These are phyloP conservation scores for Rutstroemia sp. DNA, from an alignment of 2,329 filamentous ascomycete species.

Conservation along the genomic window DNA sequence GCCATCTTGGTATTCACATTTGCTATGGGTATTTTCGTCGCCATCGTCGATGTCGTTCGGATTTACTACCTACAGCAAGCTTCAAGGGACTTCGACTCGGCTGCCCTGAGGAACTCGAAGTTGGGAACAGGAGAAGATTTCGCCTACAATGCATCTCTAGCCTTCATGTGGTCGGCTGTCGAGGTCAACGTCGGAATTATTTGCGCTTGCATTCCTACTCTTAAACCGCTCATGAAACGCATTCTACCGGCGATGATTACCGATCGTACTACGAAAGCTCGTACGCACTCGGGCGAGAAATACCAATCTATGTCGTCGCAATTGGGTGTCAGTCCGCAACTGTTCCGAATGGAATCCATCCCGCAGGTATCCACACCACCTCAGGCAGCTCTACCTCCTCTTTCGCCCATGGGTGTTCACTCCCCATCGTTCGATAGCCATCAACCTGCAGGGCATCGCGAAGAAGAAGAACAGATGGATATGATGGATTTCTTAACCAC, in stretches of 20 bases:
- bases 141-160: slow-evolving; percentile 70
- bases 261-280: slow-evolving; percentile 12
- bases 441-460: slow-evolving; percentile 12
- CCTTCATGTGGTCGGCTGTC: slow-evolving; percentile 89
- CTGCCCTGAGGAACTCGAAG: slow-evolving; percentile 1
- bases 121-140: slow-evolving; percentile 47
- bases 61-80: slow-evolving; percentile 76
- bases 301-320: slow-evolving; percentile 16
- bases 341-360: neutral
- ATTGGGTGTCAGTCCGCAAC: neutral
- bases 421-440: slow-evolving; percentile 9
- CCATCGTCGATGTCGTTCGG: slow-evolving; percentile 79
- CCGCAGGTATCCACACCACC: neutral
- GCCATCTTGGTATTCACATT: slow-evolving; percentile 82
- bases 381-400: neutral
- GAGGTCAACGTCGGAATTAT: slow-evolving; percentile 88
- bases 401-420: neutral
- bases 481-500: slow-evolving; percentile 26
- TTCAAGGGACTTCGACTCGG: slow-evolving; percentile 9
- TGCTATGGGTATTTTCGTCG: slow-evolving; percentile 77
- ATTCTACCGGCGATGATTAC: slow-evolving; percentile 25
- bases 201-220: slow-evolving; percentile 83
- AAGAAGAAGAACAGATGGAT: slow-evolving; percentile 16
- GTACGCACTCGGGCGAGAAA: slow-evolving; percentile 8
- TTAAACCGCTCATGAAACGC: slow-evolving; percentile 72